A percentile compares a stretch with the other conserved stretches of the same genome.
These are phyloP conservation scores for Boletellus deceptivus DNA, from an alignment of 1,284 basidiomycete genomes.

Conservation along the genomic window DNA sequence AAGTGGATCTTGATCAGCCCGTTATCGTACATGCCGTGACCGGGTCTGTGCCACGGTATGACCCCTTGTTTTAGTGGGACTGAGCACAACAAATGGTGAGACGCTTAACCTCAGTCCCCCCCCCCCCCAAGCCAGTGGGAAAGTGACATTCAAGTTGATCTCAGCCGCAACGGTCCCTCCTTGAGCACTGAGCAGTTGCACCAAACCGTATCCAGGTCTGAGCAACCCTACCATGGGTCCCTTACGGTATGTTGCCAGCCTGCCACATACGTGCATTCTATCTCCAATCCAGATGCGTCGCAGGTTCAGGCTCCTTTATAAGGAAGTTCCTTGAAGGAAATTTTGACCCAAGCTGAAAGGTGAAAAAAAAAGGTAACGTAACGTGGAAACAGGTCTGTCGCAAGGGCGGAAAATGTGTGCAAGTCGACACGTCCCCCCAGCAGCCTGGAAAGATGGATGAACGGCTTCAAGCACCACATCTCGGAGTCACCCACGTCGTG, in stretches of 20 bases:
- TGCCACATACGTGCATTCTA: slow-evolving; percentile 13
- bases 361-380: slow-evolving; percentile 23
- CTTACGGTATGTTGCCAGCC: slow-evolving; percentile 25
- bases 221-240: slow-evolving; percentile 10
- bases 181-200: not conserved
- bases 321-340: slow-evolving; percentile 15
- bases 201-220: slow-evolving; percentile 3
- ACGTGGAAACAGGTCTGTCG: slow-evolving; percentile 19
- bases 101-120: slow-evolving; percentile 1
- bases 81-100: not conserved
- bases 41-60: not conserved
- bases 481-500: slow-evolving; percentile 9
- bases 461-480: slow-evolving; percentile 12
- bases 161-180: not conserved
- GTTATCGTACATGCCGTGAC: not conserved
- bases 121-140: not conserved
- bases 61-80: slow-evolving; percentile 1
- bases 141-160: not conserved
- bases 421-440: slow-evolving; percentile 5
- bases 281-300: slow-evolving; percentile 16
- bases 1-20: slow-evolving; percentile 16
- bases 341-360: slow-evolving; percentile 7
- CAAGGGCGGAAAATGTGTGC: slow-evolving; percentile 17
- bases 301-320: slow-evolving; percentile 7
- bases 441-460: slow-evolving; percentile 11